phyloP scores from a whole-genome alignment of 2,329 filamentous ascomycete genomes.

The Knoxdaviesia capensis region DNA sequence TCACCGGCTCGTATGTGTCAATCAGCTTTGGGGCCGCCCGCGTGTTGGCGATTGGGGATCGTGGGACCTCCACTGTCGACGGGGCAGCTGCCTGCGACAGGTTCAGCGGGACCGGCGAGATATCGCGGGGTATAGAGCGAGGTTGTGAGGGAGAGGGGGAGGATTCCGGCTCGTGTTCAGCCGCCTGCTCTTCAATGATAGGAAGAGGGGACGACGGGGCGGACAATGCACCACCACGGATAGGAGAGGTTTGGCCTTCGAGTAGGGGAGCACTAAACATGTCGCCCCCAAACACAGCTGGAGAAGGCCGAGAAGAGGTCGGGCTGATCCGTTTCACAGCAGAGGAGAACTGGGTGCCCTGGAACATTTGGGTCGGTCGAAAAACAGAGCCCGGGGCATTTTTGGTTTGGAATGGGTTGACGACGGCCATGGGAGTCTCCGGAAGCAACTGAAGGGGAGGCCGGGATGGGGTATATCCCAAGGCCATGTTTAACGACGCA shows the following conservation, averaged over 20 bases:
- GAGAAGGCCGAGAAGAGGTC: conserved; percentile 37
- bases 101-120: conserved; percentile 18
- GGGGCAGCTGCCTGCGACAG: neutral
- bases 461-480: conserved; percentile 12
- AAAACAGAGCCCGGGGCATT: conserved; percentile 2
- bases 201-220: neutral
- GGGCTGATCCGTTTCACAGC: conserved; percentile 28
- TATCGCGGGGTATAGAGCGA: conserved; percentile 15
- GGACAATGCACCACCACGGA: neutral
- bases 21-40: conserved; percentile 11
- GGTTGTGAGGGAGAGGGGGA: conserved; percentile 28
- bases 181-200: neutral
- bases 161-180: conserved; percentile 8
- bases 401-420: conserved; percentile 22
- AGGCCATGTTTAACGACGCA: conserved; percentile 7
- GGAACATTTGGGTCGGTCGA: conserved; percentile 28
- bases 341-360: conserved; percentile 32
- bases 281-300: conserved; percentile 17
- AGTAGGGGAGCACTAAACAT: conserved; percentile 7
- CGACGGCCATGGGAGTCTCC: conserved; percentile 27
- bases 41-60: neutral
- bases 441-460: conserved; percentile 10
- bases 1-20: conserved; percentile 23
- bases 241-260: conserved; percentile 20
- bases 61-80: neutral